These are phyloP conservation scores for Gossypium rotundifolium DNA, from an alignment of 345 rosid species.

Conservation along the genomic window DNA sequence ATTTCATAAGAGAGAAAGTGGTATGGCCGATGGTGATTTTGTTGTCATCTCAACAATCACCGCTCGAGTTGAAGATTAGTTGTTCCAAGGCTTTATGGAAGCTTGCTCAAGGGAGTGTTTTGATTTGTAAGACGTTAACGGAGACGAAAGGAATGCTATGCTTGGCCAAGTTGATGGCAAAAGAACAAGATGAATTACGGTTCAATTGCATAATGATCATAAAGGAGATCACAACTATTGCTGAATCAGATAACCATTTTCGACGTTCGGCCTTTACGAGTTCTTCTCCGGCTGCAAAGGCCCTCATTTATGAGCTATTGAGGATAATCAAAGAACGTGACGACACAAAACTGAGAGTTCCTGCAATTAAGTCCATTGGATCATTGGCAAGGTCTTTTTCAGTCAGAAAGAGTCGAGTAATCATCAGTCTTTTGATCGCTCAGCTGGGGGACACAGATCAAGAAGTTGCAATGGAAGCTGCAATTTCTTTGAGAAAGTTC, in stretches of 20 bases:
- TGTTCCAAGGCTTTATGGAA: conserved; percentile 72
- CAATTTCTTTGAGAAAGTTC: conserved; percentile 60
- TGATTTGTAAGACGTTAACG: conserved; percentile 56
- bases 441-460: conserved; percentile 37
- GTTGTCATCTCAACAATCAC: conserved; percentile 41
- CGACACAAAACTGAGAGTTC: conserved; percentile 24
- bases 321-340: conserved; percentile 47
- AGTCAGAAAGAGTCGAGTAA: conserved; percentile 57
- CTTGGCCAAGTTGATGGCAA: conserved; percentile 66
- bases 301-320: conserved; percentile 65
- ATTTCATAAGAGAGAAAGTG: conserved; percentile 60
- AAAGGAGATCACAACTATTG: conserved; percentile 66
- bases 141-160: conserved; percentile 84
- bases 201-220: conserved; percentile 42
- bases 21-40: conserved; percentile 59
- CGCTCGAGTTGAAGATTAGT: conserved; percentile 36
- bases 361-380: conserved; percentile 64
- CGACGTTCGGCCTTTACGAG: conserved; percentile 64
- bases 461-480: conserved; percentile 62
- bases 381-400: conserved; percentile 78
- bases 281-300: conserved; percentile 71
- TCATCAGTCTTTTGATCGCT: conserved; percentile 42
- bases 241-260: conserved; percentile 51
- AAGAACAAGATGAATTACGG: conserved; percentile 46
- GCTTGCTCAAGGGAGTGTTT: conserved; percentile 59